Evolutionary conservation across 2,329 filamentous ascomycete genomes (phyloP).

Genomic region (Microdochium nivale): DNA sequence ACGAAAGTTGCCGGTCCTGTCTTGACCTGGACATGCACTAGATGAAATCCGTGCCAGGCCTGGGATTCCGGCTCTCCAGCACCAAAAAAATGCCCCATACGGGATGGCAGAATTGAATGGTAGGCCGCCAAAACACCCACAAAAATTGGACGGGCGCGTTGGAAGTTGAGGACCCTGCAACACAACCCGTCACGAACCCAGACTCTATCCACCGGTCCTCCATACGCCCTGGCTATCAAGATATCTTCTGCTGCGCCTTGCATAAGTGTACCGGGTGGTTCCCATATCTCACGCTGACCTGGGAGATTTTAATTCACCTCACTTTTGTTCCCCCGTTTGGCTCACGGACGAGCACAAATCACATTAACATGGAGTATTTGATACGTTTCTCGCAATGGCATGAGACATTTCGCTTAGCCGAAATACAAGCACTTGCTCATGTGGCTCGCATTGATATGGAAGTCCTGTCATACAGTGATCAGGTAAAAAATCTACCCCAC

Average conservation of each 20-base stretch:
- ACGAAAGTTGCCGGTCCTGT: too few species aligned
- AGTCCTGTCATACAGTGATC: slow-evolving; percentile 64
- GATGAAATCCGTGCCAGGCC: background rate
- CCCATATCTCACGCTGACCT: too few species aligned
- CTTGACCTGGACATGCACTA: too few species aligned
- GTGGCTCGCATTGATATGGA: slow-evolving; percentile 59
- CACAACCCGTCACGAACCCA: background rate
- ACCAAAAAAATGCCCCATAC: background rate
- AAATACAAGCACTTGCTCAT: slow-evolving; percentile 72
- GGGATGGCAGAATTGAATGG: background rate
- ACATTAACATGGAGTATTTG: slow-evolving; percentile 59
- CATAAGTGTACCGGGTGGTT: too few species aligned
- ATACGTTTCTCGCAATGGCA: slow-evolving; percentile 85
- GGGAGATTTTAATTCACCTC: too few species aligned
- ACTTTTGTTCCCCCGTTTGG: too few species aligned
- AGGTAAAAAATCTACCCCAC: too few species aligned
- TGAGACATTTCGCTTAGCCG: slow-evolving; percentile 81
- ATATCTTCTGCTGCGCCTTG: too few species aligned
- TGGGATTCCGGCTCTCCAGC: background rate
- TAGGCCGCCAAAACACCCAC: background rate
- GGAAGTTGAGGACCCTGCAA: too few species aligned
- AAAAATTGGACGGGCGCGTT: background rate
- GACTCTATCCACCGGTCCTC: background rate
- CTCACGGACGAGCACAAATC: background rate
- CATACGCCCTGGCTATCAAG: too few species aligned